Evolutionary conservation across 2,329 filamentous ascomycete species (phyloP).

Genomic region (Clarireedia monteithiana): DNA sequence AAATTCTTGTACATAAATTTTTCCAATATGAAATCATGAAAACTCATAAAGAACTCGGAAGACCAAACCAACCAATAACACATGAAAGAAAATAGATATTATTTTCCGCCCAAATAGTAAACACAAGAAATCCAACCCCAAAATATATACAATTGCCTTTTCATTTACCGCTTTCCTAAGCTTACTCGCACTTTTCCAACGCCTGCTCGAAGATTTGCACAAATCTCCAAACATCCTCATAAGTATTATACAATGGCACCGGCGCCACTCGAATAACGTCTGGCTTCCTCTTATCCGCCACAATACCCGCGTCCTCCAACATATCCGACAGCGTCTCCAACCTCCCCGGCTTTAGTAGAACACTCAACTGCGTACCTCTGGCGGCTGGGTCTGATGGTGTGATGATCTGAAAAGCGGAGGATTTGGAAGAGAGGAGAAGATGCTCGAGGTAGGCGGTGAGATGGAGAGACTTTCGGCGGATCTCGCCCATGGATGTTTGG

Average conservation of each 20-base stretch:
- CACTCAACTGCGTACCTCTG: slow-evolving; percentile 55
- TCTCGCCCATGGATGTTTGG: slow-evolving; percentile 57
- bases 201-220: slow-evolving; percentile 39
- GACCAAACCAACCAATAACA: background rate
- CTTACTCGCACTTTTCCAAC: slow-evolving; percentile 11
- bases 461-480: slow-evolving; percentile 63
- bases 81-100: background rate
- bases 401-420: slow-evolving; percentile 37
- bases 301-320: slow-evolving; percentile 60
- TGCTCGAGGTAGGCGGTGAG: slow-evolving; percentile 72
- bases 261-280: slow-evolving; percentile 80
- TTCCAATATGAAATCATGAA: no score
- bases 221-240: slow-evolving; percentile 61
- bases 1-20: no score
- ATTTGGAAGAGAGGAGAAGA: slow-evolving; percentile 42
- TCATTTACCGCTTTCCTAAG: background rate
- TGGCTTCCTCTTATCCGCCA: slow-evolving; percentile 78
- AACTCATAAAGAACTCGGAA: no score
- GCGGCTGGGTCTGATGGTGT: slow-evolving; percentile 22
- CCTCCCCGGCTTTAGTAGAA: slow-evolving; percentile 59
- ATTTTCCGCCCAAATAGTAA: background rate
- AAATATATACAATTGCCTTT: background rate
- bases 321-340: slow-evolving; percentile 59
- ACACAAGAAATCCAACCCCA: background rate
- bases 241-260: slow-evolving; percentile 76